Evolutionary conservation across 2,329 filamentous ascomycete species (phyloP), one percentile per base, ranked within the genome.

Genomic region (Botrytis paeoniae): DNA sequence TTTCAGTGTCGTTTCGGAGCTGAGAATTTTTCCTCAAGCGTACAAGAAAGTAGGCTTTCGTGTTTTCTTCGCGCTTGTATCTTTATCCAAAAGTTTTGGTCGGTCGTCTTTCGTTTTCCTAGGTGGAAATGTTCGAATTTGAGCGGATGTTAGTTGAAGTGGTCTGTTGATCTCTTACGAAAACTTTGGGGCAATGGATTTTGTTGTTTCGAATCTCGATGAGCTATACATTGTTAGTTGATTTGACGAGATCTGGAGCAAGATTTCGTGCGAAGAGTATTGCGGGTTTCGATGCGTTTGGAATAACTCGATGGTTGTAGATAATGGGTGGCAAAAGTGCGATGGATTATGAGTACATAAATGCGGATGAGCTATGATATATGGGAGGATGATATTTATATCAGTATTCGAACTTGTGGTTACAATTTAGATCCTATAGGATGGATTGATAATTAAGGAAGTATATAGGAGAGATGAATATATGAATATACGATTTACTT

Each of bases 21-120:
- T 57, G 35, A 29, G 43, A 22, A 12, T 7, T n/a, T 6, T 54
- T 54, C 48, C 48, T 37, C 29, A 9, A 48, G 60, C 48, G 25
- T 35, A 25, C 32, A 35, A 32, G 10, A 8, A 3, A 57, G n/a
- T 6, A 20, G 32, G n/a, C 16, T n/a, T 41, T 69, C 22, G 14
- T 29, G 12, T n/a, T 32, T 54, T 68, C 22, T 69, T 32, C 18
- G 51, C 48, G 20, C 35, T 2, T 54, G 37, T 69, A 69, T 69
- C 48, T 57, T 39, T 57, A 69, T 57, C n/a, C 65, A 69, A 43
- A 69, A 69, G 29, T n/a, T 48, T 65, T 35, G 29, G 63, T 29
- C 43, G 43, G 43, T n/a, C 43, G 29, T 43, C 45, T n/a, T 39
- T 57, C 14, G 32, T 10, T 18, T 29, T 29, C 16, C 25, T 25